Conservation (phyloP, 2,329 filamentous ascomycete genomes). For the Penicillium frequentans region DNA sequence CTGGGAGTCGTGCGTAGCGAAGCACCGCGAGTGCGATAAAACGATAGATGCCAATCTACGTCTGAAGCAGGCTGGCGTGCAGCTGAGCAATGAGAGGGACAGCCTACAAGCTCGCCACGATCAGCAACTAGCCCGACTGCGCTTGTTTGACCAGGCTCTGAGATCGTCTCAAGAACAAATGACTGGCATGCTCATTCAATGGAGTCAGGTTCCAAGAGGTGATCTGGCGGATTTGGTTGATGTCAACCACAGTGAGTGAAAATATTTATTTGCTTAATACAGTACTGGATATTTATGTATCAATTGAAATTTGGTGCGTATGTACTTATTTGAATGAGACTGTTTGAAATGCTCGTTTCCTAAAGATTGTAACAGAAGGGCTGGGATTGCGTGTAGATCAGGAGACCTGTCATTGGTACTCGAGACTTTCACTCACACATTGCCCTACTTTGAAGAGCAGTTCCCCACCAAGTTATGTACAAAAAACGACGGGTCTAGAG, state of each 20-base stretch:
- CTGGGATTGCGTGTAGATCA: not conserved
- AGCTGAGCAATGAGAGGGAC: slow-evolving; percentile 4
- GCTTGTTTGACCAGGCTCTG: slow-evolving; percentile 1
- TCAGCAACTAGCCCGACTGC: slow-evolving; percentile 1
- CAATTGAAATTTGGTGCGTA: not conserved
- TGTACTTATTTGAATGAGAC: not conserved
- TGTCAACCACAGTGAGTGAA: not conserved
- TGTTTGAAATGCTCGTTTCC: not conserved
- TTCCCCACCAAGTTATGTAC: not conserved
- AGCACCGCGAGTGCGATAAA: not conserved
- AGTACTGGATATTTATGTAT: not conserved
- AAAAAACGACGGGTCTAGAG: not conserved
- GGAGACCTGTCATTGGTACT: not conserved
- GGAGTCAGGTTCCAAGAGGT: not conserved
- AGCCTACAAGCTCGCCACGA: slow-evolving; percentile 3
- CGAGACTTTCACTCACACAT: not conserved
- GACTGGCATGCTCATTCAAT: slow-evolving; percentile 4
- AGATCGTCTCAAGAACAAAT: not conserved
- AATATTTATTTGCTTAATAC: not conserved
- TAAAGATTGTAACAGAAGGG: not conserved
- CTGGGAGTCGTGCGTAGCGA: slow-evolving; percentile 1
- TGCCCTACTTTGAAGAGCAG: not conserved
- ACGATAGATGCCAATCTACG: not conserved
- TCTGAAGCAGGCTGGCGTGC: not conserved
- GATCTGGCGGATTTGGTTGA: not conserved